Evolutionary conservation across 164 flowering plant genomes (phyloP), one percentile per base, ranked within the genome.

Genomic region (Aristolochia contorta): DNA sequence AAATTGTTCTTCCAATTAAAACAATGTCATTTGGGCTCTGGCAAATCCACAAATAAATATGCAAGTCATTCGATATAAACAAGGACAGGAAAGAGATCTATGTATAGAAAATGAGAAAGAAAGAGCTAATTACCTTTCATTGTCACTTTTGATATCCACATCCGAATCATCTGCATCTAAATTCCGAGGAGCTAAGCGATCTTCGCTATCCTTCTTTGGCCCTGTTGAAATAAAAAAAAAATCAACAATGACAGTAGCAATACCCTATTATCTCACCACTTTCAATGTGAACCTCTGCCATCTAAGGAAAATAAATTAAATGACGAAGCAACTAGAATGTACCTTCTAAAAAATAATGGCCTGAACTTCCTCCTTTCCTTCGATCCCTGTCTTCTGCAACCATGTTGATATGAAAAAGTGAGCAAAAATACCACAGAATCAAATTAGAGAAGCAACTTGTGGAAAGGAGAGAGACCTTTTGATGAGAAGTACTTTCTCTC

Each of bases 91-190:
- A 24, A 18, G 25, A 27, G 30, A 1, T 12, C 6, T 24, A 13
- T 56, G 24, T 1, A 25, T 20, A 15, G 33, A 48, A 27, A 27
- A 8, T 1, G 37, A 4, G 51, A 23, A 59, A 23, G 47, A 49
- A 6, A 12, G 46, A 13, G 4, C 22, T 12, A 60, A 93, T 4
- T 10, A 37, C 97, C 96, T 88, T 23, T 80, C 96, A 75, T 83
- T 84, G 4, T 79, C 91, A 71, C 87, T 86, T 66, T 86, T 79
- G 32, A 59, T 81, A 47, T 90, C 91, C 52, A 78, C 89, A 75
- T 93, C 99, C 68, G 96, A 85, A 78, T 93, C 99, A 79, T 93
- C 99, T 58, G 99, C 97, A 77, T 93, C 97, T 57, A 79, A 76
- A 65, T 69, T 85, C 5, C 91, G 87, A 2, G 93, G 89, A 77